Conservation (phyloP, 2,329 filamentous ascomycete species). For the Colletotrichum euphorbiae region DNA sequence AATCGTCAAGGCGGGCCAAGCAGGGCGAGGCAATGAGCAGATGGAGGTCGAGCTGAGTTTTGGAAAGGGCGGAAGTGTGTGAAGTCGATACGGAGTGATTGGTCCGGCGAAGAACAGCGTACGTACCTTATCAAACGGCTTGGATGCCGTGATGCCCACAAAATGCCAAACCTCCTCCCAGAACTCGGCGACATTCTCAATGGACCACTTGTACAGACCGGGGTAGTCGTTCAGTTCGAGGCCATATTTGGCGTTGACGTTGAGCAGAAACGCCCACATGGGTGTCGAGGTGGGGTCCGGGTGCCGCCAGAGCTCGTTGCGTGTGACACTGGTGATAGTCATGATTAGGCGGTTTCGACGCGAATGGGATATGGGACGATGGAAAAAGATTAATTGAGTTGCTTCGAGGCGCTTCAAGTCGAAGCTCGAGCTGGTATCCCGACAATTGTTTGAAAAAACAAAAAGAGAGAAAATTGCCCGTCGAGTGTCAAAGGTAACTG, state of each 20-base stretch:
- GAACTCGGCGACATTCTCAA: conserved; percentile 79
- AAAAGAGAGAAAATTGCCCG: background rate
- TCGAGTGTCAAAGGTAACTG: background rate
- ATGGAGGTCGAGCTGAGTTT: conserved; percentile 23
- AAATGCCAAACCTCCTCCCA: conserved; percentile 91
- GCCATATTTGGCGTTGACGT: conserved; percentile 75
- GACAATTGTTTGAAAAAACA: background rate
- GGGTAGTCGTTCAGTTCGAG: conserved; percentile 74
- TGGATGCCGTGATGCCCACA: conserved; percentile 78
- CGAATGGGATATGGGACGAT: conserved; percentile 17
- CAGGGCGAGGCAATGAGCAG: conserved; percentile 21
- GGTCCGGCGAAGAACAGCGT: background rate
- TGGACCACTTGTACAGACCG: conserved; percentile 87
- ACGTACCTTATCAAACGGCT: conserved; percentile 68
- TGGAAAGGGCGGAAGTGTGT: background rate
- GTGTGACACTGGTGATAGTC: conserved; percentile 36
- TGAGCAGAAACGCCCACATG: conserved; percentile 78
- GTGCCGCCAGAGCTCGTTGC: conserved; percentile 77
- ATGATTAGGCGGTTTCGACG: conserved; percentile 29
- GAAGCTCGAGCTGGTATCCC: conserved; percentile 13
- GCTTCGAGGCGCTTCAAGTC: conserved; percentile 8
- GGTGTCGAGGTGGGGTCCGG: conserved; percentile 73
- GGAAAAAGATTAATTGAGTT: background rate
- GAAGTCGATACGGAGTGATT: conserved; percentile 9
- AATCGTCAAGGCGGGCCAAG: conserved; percentile 32